Percentiles rank a stretch among this genome's conserved stretches.
These are phyloP conservation scores for Globisporangium iwayamae DNA, from an alignment of 352 stramenopile genomes.

Conservation along the genomic window DNA sequence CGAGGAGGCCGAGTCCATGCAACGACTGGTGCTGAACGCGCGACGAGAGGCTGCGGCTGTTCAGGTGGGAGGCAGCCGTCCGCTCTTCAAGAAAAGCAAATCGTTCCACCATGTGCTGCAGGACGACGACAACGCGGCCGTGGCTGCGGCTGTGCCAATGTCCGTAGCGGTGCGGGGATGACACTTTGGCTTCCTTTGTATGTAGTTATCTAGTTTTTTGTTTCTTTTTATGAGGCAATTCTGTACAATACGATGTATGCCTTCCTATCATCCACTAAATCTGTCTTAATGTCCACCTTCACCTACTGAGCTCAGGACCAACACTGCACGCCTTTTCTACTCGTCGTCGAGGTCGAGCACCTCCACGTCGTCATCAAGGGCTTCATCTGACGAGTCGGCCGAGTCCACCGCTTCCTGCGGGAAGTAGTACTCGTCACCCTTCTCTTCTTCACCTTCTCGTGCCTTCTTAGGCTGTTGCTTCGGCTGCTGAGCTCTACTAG, in stretches of 20 bases:
- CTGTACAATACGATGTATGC: neutral
- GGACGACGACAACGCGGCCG: neutral
- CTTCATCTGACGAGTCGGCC: constrained; percentile 5
- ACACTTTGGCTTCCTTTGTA: neutral
- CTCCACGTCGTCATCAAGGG: constrained; percentile 25
- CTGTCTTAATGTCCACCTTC: neutral
- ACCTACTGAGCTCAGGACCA: neutral
- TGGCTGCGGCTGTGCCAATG: neutral
- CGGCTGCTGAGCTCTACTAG: constrained; percentile 6
- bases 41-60: constrained; percentile 15
- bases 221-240: neutral
- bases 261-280: neutral
- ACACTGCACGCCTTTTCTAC: constrained; percentile 12
- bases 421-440: constrained; percentile 44
- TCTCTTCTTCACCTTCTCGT: constrained; percentile 25
- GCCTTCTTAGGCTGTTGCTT: constrained; percentile 22
- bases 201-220: neutral
- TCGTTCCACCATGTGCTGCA: constrained; percentile 10
- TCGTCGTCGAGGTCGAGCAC: constrained; percentile 7
- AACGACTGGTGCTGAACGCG: neutral
- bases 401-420: constrained; percentile 28
- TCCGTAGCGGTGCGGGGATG: neutral
- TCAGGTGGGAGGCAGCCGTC: constrained; percentile 46
- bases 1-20: neutral
- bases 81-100: constrained; percentile 32